Conservation (phyloP, 2,329 filamentous ascomycete genomes). For the Periconia digitata region DNA sequence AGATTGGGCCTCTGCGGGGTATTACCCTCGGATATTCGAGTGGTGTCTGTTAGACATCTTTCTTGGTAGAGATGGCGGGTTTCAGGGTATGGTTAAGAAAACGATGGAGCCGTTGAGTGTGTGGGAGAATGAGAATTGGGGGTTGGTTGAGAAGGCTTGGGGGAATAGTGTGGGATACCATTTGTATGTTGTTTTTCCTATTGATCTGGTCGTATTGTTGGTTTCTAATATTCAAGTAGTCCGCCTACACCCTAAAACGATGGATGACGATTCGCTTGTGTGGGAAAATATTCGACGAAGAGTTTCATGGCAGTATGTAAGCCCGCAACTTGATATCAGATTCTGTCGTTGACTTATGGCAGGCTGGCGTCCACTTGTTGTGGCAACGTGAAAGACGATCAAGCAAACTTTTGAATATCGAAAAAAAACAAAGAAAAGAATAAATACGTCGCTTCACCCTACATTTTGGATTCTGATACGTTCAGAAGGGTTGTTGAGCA, state of each 20-base stretch:
- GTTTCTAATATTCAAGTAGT: background rate
- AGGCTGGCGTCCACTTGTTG: no score
- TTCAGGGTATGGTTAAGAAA: slow-evolving; percentile 7
- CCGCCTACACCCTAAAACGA: background rate
- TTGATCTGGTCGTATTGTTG: background rate
- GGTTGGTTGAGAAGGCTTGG: slow-evolving; percentile 5
- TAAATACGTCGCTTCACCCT: no score
- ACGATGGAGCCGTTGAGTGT: slow-evolving; percentile 5
- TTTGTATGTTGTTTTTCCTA: background rate
- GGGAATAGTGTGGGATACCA: slow-evolving; percentile 3
- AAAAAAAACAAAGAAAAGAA: no score
- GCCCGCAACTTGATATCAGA: background rate
- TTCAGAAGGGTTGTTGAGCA: no score
- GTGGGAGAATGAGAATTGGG: slow-evolving; percentile 2
- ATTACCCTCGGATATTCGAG: slow-evolving; percentile 7
- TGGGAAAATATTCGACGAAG: background rate
- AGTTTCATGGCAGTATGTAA: no score
- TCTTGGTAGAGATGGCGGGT: slow-evolving; percentile 1
- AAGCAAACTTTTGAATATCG: no score
- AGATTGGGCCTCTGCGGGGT: slow-evolving; percentile 7
- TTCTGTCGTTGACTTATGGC: no score
- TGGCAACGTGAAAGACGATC: no score
- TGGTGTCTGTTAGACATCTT: slow-evolving; percentile 6
- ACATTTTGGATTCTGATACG: no score
- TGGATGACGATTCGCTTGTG: background rate